Evolutionary conservation across 306 rosid genomes (phyloP).

Genomic region (Trifolium pratense): DNA sequence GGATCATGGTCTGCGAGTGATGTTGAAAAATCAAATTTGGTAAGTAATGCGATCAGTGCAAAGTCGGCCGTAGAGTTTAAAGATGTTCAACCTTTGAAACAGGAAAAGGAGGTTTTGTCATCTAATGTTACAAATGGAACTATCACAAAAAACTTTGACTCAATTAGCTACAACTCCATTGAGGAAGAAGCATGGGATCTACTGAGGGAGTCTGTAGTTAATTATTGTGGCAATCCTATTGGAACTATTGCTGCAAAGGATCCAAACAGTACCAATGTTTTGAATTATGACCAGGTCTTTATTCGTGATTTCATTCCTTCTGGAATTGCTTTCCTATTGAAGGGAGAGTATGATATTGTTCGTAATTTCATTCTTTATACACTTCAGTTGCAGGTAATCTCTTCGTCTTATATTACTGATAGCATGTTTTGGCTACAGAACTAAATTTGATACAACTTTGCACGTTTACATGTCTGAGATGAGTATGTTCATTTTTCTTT

Average conservation of each 20-base stretch:
- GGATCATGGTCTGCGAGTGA: constrained; percentile 55
- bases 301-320: constrained; percentile 93
- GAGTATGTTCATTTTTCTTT: constrained; percentile 20
- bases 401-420: constrained; percentile 16
- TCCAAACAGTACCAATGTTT: constrained; percentile 64
- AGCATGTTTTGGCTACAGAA: constrained; percentile 3
- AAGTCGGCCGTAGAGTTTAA: constrained; percentile 53
- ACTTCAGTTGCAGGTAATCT: constrained; percentile 86
- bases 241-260: constrained; percentile 91
- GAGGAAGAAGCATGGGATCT: constrained; percentile 92
- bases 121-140: constrained; percentile 59
- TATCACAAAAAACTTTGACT: constrained; percentile 42
- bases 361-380: constrained; percentile 83
- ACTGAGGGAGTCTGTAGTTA: constrained; percentile 71
- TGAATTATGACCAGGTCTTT: constrained; percentile 90
- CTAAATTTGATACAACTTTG: constrained; percentile 22
- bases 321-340: constrained; percentile 83
- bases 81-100: constrained; percentile 58
- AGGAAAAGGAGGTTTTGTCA: constrained; percentile 53
- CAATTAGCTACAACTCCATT: constrained; percentile 47
- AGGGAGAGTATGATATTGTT: constrained; percentile 89
- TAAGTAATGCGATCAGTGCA: constrained; percentile 40
- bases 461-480: constrained; percentile 7
- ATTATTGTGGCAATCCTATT: constrained; percentile 78
- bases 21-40: constrained; percentile 50